Percentiles rank a stretch among this genome's conserved stretches.
phyloP scores from a whole-genome alignment of 495 filamentous ascomycete species.

The Aspergillus conjunctus region DNA sequence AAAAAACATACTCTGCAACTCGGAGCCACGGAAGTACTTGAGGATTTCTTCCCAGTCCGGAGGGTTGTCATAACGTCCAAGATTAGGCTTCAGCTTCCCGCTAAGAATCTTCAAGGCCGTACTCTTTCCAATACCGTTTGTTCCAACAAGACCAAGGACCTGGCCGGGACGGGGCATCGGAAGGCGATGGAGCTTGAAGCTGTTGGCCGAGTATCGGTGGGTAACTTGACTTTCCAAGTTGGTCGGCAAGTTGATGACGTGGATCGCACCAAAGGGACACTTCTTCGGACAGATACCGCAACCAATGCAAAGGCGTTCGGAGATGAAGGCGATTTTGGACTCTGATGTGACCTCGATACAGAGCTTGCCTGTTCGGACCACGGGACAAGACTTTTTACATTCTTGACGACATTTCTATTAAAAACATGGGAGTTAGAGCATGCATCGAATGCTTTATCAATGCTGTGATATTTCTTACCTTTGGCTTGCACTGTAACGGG shows the following conservation, averaged over 20 bases:
- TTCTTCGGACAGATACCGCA: constrained; percentile 99
- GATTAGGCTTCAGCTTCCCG: constrained; percentile 96
- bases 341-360: constrained; percentile 91
- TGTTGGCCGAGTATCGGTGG: constrained; percentile 98
- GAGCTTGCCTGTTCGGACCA: constrained; percentile 94
- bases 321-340: constrained; percentile 97
- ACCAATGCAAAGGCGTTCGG: constrained; percentile 91
- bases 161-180: constrained; percentile 94
- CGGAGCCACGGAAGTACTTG: constrained; percentile 96
- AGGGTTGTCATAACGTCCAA: constrained; percentile 92
- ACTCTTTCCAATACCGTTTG: constrained; percentile 99
- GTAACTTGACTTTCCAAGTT: constrained; percentile 97
- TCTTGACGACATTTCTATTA: constrained; percentile 90
- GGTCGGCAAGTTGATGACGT: constrained; percentile 98
- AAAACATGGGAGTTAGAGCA: constrained; percentile 2
- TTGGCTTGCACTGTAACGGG: constrained; percentile 84
- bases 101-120: constrained; percentile 97
- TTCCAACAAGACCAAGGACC: constrained; percentile 95
- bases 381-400: constrained; percentile 99
- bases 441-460: background rate
- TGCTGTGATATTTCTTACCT: constrained; percentile 55
- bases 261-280: constrained; percentile 98
- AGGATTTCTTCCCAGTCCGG: constrained; percentile 99
- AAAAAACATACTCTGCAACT: constrained; percentile 78
- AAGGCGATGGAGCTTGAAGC: constrained; percentile 97